These are phyloP conservation scores for Astrephomene gubernaculifera DNA, from an alignment of 139 green algal species.

Conservation along the genomic window DNA sequence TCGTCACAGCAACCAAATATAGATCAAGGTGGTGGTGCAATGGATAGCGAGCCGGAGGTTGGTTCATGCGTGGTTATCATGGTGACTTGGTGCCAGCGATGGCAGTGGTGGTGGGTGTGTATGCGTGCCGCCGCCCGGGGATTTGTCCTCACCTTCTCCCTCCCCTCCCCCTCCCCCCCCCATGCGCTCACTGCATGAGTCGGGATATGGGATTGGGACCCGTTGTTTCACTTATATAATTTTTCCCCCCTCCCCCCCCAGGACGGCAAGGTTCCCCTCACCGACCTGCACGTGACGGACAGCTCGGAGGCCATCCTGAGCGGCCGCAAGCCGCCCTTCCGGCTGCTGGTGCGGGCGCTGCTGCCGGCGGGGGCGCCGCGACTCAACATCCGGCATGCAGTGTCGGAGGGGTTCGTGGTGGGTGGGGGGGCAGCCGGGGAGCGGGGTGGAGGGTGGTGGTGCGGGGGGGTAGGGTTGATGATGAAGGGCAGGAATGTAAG, in stretches of 20 bases:
- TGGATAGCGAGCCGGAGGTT: no score
- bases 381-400: slow-evolving; percentile 70
- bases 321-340: slow-evolving; percentile 90
- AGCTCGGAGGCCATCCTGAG: slow-evolving; percentile 88
- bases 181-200: no score
- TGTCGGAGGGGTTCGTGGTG: slow-evolving; percentile 88
- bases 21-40: no score
- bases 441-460: neutral
- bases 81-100: no score
- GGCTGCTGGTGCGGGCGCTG: slow-evolving; percentile 80
- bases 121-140: no score
- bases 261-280: slow-evolving; percentile 73
- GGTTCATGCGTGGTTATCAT: no score
- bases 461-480: neutral
- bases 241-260: slow-evolving; percentile 23
- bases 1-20: no score
- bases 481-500: neutral
- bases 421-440: neutral
- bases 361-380: slow-evolving; percentile 23
- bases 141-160: no score
- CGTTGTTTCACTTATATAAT: no score
- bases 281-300: slow-evolving; percentile 84
- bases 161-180: no score
- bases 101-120: no score
- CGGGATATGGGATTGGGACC: no score